Conservation (phyloP, 2,329 filamentous ascomycete genomes). For the Teratosphaeria zuluensis region DNA sequence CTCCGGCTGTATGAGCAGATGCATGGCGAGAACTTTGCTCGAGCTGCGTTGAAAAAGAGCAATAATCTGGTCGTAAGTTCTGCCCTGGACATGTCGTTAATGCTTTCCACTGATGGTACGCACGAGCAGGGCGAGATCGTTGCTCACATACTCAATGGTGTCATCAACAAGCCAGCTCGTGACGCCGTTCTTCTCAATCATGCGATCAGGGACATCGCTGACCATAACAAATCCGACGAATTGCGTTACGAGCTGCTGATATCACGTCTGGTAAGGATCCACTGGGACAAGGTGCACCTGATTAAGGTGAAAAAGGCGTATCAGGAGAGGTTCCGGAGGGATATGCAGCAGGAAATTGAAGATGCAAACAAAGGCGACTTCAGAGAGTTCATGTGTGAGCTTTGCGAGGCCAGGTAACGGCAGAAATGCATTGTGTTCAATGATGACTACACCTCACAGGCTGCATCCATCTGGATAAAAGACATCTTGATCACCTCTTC, state of each 20-base stretch:
- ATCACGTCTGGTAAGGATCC: conserved; percentile 74
- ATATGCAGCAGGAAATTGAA: conserved; percentile 67
- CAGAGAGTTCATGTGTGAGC: conserved; percentile 25
- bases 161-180: conserved; percentile 89
- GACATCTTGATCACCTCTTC: neutral
- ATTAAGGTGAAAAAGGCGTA: conserved; percentile 71
- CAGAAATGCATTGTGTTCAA: neutral
- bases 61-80: conserved; percentile 79
- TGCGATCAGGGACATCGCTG: conserved; percentile 54
- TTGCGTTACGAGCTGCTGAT: conserved; percentile 80
- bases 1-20: conserved; percentile 64
- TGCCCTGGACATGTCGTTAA: neutral
- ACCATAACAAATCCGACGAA: conserved; percentile 28
- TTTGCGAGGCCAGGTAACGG: conserved; percentile 14
- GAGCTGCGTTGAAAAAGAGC: conserved; percentile 79
- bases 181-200: conserved; percentile 87
- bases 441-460: neutral
- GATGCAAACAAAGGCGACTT: conserved; percentile 67
- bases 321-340: conserved; percentile 61
- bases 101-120: neutral
- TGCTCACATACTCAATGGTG: conserved; percentile 88
- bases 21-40: conserved; percentile 72
- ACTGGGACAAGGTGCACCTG: conserved; percentile 85
- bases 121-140: conserved; percentile 77
- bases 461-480: neutral